Base-by-base conservation (phyloP, 169 alveolate species). In the Perkinsus chesapeaki region DNA sequence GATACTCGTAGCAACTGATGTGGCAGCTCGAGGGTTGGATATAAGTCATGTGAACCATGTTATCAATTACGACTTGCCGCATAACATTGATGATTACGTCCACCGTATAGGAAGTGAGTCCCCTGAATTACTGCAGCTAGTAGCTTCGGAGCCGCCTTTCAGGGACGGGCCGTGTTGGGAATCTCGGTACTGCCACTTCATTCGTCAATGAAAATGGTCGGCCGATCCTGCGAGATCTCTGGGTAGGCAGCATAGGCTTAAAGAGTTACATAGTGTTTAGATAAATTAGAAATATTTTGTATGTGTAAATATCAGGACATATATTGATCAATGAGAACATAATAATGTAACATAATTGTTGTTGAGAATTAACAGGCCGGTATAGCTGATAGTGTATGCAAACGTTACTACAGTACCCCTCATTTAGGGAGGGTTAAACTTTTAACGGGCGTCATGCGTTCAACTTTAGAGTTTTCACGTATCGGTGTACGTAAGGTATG, bases 11-110 rank as follows among this genome's bases (percentile, higher is more conserved):
- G 99, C 99, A 37, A 99, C 99, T 1, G 99, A 99, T 95, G 99
- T 99, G n/a, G 99, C 99, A 0, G 99, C 99, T 39, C 96, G 99
- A 92, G 99, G 99, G 0, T 95, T 99, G 34, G 99, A 99, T 94
- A 98, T 99, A 90, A 98, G 99, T n/a, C 97, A 98, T 93, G 99
- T 99, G 60, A 97, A 98, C 39, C 98, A 97, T 92, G 99, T 99
- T 31, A 97, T 99, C 39, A 98, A 98, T 96, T 98, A 97, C 94
- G 99, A 99, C 95, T 96, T 98, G 72, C 99, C 99, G n/a, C 96
- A 98, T 91, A 98, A 98, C 94, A 97, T 97, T 34, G 99, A 98
- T 94, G 99, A 97, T 93, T 99, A 99, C 96, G 98, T 99, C 72
- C 99, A 98, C 96, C 96, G 99, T 92, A 98, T 99, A 47, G 99